phyloP scores from a whole-genome alignment of 2,329 filamentous ascomycete species.

The Penicillium sp. region DNA sequence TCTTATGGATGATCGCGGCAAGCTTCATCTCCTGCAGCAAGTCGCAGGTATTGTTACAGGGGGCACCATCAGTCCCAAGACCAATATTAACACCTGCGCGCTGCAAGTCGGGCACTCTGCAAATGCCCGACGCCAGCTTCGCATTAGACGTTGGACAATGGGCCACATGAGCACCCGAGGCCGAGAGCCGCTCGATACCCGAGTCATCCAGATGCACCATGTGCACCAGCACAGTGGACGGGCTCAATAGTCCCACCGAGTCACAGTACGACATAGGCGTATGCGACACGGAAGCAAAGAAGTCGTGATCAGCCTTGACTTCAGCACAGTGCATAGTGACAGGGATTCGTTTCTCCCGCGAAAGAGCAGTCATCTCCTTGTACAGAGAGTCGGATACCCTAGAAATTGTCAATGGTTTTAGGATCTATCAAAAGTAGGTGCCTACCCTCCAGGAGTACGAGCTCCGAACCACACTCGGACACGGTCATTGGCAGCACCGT shows the following conservation, averaged over 20 bases:
- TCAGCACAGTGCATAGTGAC: constrained; percentile 35
- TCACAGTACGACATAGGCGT: constrained; percentile 45
- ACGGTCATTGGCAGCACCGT: constrained; percentile 37
- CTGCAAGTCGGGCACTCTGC: constrained; percentile 46
- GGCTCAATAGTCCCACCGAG: constrained; percentile 36
- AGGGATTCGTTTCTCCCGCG: constrained; percentile 39
- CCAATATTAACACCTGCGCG: constrained; percentile 44
- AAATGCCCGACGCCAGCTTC: constrained; percentile 51
- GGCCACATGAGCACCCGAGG: constrained; percentile 45
- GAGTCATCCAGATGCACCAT: constrained; percentile 50
- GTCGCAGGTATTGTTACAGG: constrained; percentile 52
- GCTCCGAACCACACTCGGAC: constrained; percentile 49
- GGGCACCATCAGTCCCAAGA: constrained; percentile 52
- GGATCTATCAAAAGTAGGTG: background rate
- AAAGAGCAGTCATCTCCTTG: constrained; percentile 41
- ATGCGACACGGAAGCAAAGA: constrained; percentile 33
- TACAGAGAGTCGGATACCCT: constrained; percentile 36
- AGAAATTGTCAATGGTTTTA: background rate
- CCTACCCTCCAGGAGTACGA: constrained; percentile 46
- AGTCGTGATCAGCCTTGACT: constrained; percentile 35
- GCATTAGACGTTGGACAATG: constrained; percentile 52
- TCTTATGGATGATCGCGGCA: constrained; percentile 49
- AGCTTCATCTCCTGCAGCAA: constrained; percentile 53
- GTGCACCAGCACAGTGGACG: constrained; percentile 48
- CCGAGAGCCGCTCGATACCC: constrained; percentile 40